Evolutionary conservation across 1,139 yeast genomes (phyloP).

Genomic region (Yamadazyma buinensis): DNA sequence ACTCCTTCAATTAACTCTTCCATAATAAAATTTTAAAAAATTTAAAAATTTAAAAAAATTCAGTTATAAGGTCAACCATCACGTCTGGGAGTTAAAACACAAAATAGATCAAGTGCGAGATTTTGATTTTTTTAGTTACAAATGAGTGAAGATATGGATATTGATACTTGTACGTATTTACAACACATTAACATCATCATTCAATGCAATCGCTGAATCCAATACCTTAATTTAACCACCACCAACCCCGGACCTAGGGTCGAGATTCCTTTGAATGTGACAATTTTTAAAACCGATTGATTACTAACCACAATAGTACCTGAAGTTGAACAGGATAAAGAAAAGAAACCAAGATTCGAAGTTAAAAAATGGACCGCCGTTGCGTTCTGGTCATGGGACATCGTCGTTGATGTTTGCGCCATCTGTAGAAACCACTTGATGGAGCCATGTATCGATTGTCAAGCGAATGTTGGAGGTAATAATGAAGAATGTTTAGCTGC

Average conservation of each 20-base stretch:
- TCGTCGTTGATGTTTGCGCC: conserved; percentile 94
- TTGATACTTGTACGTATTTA: conserved; percentile 17
- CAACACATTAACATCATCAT: no score
- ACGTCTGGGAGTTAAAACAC: no score
- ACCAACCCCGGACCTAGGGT: no score
- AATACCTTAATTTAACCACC: no score
- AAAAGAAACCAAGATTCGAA: conserved; percentile 38
- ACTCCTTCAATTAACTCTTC: no score
- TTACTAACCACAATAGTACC: conserved; percentile 13
- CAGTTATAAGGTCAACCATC: no score
- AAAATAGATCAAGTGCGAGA: no score
- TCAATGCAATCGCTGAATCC: no score
- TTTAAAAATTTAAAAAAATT: no score
- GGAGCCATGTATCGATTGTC: conserved; percentile 99
- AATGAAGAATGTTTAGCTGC: conserved; percentile 89
- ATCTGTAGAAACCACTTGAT: conserved; percentile 96
- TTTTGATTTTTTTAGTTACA: neutral
- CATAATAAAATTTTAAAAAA: no score
- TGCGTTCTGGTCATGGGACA: conserved; percentile 99
- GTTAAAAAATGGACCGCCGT: conserved; percentile 90
- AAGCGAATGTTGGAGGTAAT: conserved; percentile 72
- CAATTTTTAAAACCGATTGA: no score
- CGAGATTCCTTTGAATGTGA: no score
- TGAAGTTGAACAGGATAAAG: conserved; percentile 13
- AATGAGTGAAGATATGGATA: conserved; percentile 17